Evolutionary conservation across 2,329 filamentous ascomycete species (phyloP), one percentile per base, ranked within the genome.

Genomic region (Pyrenophora teres): DNA sequence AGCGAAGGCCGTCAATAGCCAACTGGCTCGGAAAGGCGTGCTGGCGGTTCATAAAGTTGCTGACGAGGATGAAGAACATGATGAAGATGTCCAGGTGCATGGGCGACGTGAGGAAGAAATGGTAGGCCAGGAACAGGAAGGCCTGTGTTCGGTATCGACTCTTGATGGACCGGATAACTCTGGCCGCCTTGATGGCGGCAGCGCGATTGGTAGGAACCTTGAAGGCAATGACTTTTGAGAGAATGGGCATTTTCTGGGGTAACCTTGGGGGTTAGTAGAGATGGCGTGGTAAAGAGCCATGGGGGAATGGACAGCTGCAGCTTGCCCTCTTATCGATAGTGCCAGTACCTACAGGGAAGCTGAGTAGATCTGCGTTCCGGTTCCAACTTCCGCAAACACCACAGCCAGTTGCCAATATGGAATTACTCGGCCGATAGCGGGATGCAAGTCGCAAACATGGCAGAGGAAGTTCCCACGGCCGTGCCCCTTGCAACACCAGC

Each of bases 1-100:
- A 59, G 44, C 62, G 64, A 2, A 66, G 56, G 3, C 60, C 68
- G 41, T 70, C 63, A 12, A 65, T 41, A 25, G 63, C 41, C 43
- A 70, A 40, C 18, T 68, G 68, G 27, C 49, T 62, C 1, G 68
- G 67, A 23, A 69, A 65, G 1, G 67, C 60, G 10, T 69, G 53
- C 9, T 66, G 60, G 9, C 65, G 65, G 44, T 71, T 71, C 67
- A 71, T 70, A 30, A 68, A 70, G 54, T 71, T 71, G 63, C 63
- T 68, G 59, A 70, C 67, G n/a, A 71, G 63, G 42, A 71, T 67
- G 47, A 69, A 71, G 50, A 71, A 61, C 44, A 71, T 58, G 32
- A 71, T 61, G 21, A 71, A 71, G 50, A 71, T 60, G 45, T 71
- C 68, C 13, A 70, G 62, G 32, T 69, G 62, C 52, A 66, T 50